Percentiles rank a stretch among this genome's conserved stretches.
These are phyloP conservation scores for Syzygium oleosum DNA, from an alignment of 345 rosid species.

Conservation along the genomic window DNA sequence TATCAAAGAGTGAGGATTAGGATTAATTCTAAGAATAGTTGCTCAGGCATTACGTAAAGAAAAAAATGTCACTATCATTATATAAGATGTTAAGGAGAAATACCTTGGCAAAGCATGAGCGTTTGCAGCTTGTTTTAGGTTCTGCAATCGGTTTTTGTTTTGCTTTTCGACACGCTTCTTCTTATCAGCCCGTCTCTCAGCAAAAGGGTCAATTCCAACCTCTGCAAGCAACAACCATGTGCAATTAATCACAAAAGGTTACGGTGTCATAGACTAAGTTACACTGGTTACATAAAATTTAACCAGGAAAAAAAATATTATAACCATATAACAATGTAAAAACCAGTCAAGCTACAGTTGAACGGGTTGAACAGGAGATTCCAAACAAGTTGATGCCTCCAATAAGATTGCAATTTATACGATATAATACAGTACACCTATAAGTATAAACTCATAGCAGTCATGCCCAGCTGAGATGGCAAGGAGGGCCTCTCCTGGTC, in stretches of 20 bases:
- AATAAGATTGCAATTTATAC: neutral
- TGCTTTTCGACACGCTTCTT: constrained; percentile 75
- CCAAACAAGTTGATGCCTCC: neutral
- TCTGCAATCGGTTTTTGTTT: constrained; percentile 55
- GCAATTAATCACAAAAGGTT: neutral
- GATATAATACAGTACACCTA: neutral
- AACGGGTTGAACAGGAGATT: neutral
- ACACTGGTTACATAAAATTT: neutral
- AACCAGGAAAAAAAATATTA: neutral
- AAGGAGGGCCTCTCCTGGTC: neutral
- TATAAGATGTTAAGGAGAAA: neutral
- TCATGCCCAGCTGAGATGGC: neutral
- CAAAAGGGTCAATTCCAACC: constrained; percentile 85
- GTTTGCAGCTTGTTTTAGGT: constrained; percentile 72
- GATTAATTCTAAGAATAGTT: neutral
- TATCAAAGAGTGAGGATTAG: neutral
- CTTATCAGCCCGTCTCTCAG: constrained; percentile 65
- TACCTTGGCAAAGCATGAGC: constrained; percentile 88
- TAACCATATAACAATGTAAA: neutral
- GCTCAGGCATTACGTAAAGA: neutral
- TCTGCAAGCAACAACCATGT: constrained; percentile 26
- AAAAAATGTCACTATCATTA: neutral
- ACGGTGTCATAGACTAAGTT: neutral
- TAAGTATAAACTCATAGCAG: neutral
- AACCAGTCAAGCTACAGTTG: neutral